Conservation (phyloP, 192 early-diverging fungal genomes). For the Backusella morwellensis region DNA sequence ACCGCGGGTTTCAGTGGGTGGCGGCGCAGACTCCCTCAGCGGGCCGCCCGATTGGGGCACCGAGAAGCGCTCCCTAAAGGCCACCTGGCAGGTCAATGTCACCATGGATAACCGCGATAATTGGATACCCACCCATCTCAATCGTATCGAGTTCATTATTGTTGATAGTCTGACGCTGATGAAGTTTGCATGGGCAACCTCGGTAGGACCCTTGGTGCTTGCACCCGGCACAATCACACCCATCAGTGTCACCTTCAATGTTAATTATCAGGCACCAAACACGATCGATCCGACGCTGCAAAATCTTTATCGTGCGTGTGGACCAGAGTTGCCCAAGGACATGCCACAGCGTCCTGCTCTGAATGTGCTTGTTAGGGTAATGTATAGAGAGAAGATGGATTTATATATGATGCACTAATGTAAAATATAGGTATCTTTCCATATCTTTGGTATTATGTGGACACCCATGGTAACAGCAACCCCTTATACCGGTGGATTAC, state of each 20-base stretch:
- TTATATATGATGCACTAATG: not conserved
- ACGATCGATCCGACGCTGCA: constrained; percentile 16
- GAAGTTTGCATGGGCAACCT: constrained; percentile 14
- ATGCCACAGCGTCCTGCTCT: not conserved
- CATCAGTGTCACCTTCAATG: not conserved
- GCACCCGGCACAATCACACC: constrained; percentile 7
- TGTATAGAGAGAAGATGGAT: no score
- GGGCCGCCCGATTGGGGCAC: constrained; percentile 10
- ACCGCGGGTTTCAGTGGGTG: constrained; percentile 14
- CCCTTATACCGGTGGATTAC: constrained; percentile 17
- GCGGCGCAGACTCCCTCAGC: not conserved
- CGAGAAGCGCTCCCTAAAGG: not conserved
- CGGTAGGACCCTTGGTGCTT: not conserved
- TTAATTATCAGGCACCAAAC: constrained; percentile 15
- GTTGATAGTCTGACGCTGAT: constrained; percentile 15
- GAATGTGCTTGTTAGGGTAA: constrained; percentile 18
- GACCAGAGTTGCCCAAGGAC: constrained; percentile 7
- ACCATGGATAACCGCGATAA: constrained; percentile 27
- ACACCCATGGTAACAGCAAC: constrained; percentile 5
- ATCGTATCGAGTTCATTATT: constrained; percentile 11
- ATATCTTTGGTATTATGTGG: constrained; percentile 18
- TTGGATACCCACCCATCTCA: constrained; percentile 27
- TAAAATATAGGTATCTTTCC: not conserved
- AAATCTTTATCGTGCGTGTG: constrained; percentile 25
- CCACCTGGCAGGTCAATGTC: constrained; percentile 25